Percentiles rank a stretch among this genome's conserved stretches.
Conservation (phyloP, 352 stramenopile species). For the Halophytophthora batemanensis region DNA sequence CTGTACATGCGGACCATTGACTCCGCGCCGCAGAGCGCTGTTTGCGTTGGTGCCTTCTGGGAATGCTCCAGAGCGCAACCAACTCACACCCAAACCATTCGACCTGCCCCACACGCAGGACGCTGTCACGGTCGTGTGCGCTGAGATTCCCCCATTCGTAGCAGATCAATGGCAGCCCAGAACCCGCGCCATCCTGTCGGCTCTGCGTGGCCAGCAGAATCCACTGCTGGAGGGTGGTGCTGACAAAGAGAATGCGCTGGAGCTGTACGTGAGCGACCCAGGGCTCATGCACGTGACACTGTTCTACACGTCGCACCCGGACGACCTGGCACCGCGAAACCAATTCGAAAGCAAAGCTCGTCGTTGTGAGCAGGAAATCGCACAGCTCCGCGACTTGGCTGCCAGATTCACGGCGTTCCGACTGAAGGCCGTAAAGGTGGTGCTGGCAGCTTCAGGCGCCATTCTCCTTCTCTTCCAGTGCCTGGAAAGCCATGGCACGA, state of each 20-base stretch:
- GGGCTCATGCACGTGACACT: slow-evolving; percentile 68
- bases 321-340: slow-evolving; percentile 33
- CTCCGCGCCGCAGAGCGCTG: slow-evolving; percentile 16
- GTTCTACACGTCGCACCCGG: slow-evolving; percentile 65
- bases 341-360: slow-evolving; percentile 13
- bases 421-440: slow-evolving; percentile 36
- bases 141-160: slow-evolving; percentile 28
- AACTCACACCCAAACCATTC: slow-evolving; percentile 39
- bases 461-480: slow-evolving; percentile 55
- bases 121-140: slow-evolving; percentile 38
- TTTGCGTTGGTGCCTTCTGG: slow-evolving; percentile 11
- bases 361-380: slow-evolving; percentile 30
- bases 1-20: not conserved
- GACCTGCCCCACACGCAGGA: slow-evolving; percentile 31
- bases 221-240: not conserved
- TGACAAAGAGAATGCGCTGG: slow-evolving; percentile 4
- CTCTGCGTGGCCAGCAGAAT: slow-evolving; percentile 12
- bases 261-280: slow-evolving; percentile 51
- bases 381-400: slow-evolving; percentile 23
- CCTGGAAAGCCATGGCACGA: slow-evolving; percentile 4
- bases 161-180: slow-evolving; percentile 24
- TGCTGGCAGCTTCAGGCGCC: slow-evolving; percentile 46
- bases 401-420: slow-evolving; percentile 31
- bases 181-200: slow-evolving; percentile 27
- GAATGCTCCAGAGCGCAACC: slow-evolving; percentile 6